phyloP scores from a whole-genome alignment of 2,329 filamentous ascomycete genomes.

The Pseudogymnoascus pannorum region DNA sequence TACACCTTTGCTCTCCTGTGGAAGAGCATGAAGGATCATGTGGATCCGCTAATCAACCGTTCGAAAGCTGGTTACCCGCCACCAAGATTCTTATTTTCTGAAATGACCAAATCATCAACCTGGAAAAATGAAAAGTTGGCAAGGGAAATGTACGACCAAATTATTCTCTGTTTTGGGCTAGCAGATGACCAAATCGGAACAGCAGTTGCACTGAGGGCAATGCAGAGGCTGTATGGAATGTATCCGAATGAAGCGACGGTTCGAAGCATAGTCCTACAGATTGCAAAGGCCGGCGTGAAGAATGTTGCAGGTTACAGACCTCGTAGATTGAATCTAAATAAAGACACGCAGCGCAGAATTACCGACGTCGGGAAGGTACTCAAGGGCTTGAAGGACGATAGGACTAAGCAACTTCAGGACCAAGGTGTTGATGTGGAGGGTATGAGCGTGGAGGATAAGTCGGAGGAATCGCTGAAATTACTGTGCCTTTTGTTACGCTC shows the following conservation, averaged over 20 bases:
- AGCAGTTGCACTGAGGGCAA: conserved; percentile 40
- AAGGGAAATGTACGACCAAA: conserved; percentile 42
- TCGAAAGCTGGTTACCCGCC: conserved; percentile 11
- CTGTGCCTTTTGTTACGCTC: conserved; percentile 25
- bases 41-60: conserved; percentile 17
- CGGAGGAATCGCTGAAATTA: conserved; percentile 26
- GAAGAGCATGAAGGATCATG: conserved; percentile 22
- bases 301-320: conserved; percentile 25
- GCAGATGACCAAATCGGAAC: conserved; percentile 41
- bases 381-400: conserved; percentile 31
- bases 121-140: conserved; percentile 38
- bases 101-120: conserved; percentile 35
- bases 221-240: conserved; percentile 37
- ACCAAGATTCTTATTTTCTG: conserved; percentile 33
- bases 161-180: conserved; percentile 44
- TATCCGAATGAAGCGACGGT: conserved; percentile 40
- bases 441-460: conserved; percentile 21
- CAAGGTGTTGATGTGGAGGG: conserved; percentile 24
- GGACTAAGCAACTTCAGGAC: conserved; percentile 21
- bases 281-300: conserved; percentile 34
- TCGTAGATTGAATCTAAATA: conserved; percentile 33
- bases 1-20: conserved; percentile 27
- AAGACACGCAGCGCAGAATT: conserved; percentile 37
- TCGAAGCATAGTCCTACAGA: conserved; percentile 40
- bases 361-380: conserved; percentile 38